Percentiles rank a stretch among this genome's conserved stretches.
Evolutionary conservation across 768 basidiomycete species (phyloP).

Genomic region (Kwoniella pini): DNA sequence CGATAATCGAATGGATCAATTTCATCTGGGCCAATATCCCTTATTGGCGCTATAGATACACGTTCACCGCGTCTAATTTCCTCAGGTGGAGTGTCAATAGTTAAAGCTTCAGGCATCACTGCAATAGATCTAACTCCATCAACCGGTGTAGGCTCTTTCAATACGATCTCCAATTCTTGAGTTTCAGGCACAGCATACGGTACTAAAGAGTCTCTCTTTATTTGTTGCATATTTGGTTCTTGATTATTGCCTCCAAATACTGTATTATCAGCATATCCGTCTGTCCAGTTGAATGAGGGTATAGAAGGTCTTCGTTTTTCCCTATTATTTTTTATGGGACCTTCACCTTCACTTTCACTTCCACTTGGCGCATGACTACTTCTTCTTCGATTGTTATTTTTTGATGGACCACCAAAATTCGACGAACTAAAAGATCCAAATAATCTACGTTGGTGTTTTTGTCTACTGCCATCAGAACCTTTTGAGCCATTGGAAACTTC

Average conservation of each 20-base stretch:
- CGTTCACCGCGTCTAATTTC: not conserved
- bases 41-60: not conserved
- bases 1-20: constrained; percentile 14
- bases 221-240: not conserved
- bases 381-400: not conserved
- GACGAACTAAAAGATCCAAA: not conserved
- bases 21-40: constrained; percentile 12
- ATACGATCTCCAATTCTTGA: constrained; percentile 19
- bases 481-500: not conserved
- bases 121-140: constrained; percentile 5
- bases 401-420: not conserved
- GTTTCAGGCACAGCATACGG: constrained; percentile 8
- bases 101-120: constrained; percentile 7
- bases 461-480: not conserved
- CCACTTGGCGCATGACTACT: constrained; percentile 5
- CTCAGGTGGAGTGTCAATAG: not conserved
- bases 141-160: constrained; percentile 18
- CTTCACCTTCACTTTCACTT: constrained; percentile 14
- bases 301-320: constrained; percentile 6
- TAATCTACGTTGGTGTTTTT: not conserved
- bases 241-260: constrained; percentile 1
- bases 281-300: constrained; percentile 35
- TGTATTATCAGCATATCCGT: constrained; percentile 27
- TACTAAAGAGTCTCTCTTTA: constrained; percentile 2
- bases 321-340: not conserved